Evolutionary conservation across 306 rosid species (phyloP).

Genomic region (Clitoria ternatea): DNA sequence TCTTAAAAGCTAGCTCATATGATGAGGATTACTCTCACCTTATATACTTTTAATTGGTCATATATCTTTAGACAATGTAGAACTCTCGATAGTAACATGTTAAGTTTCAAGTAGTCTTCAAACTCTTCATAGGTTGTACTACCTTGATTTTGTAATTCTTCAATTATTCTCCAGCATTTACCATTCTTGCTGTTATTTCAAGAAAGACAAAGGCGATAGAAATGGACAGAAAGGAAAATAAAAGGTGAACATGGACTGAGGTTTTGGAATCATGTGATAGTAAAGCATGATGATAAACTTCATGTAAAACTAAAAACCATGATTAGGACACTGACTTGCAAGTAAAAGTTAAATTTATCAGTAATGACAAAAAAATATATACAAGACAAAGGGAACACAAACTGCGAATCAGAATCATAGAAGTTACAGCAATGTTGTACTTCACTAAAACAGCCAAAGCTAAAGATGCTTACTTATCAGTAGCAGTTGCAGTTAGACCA

Average conservation of each 20-base stretch:
- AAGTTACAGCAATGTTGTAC: neutral
- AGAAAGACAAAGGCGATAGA: neutral
- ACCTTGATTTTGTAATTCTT: neutral
- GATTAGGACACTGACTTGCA: neutral
- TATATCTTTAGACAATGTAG: too few species aligned
- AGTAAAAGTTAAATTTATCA: constrained; percentile 4
- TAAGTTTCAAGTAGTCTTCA: neutral
- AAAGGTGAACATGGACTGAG: neutral
- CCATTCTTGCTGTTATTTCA: neutral
- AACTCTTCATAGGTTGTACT: neutral
- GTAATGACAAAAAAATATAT: neutral
- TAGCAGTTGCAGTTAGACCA: constrained; percentile 91
- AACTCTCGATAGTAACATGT: too few species aligned
- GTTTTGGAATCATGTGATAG: neutral
- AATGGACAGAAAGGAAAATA: neutral
- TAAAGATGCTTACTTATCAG: constrained; percentile 60
- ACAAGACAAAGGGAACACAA: constrained; percentile 6
- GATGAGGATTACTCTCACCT: too few species aligned
- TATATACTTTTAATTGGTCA: too few species aligned
- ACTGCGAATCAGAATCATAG: constrained; percentile 11
- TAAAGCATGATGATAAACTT: neutral
- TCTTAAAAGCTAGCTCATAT: too few species aligned
- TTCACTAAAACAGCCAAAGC: constrained; percentile 23
- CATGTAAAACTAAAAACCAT: neutral
- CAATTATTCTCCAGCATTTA: neutral